Conservation (phyloP, 139 green algal species). For the Micromonas commoda region DNA sequence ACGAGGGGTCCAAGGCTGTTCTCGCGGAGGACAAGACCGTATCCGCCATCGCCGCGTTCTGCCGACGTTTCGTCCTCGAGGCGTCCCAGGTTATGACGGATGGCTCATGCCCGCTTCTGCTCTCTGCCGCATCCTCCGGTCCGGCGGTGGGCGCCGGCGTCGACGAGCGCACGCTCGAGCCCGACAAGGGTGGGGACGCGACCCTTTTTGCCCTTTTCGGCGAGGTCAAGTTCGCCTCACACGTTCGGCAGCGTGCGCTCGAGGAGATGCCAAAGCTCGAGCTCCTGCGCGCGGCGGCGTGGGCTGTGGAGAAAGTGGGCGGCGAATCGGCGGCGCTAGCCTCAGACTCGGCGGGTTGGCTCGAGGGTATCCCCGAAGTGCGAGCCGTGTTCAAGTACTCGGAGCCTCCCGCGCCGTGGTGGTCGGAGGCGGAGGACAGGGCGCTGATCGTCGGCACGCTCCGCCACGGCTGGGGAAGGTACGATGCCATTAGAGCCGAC, state of each 20-base stretch:
- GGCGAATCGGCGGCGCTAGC: too few species aligned
- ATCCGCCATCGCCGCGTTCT: conserved; percentile 4
- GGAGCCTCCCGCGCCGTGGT: conserved; percentile 9
- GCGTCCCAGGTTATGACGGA: not conserved
- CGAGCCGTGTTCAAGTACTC: not conserved
- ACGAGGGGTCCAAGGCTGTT: not conserved
- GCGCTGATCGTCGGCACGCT: conserved; percentile 23
- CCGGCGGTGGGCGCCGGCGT: not conserved
- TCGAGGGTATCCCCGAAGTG: not conserved
- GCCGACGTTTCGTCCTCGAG: not conserved
- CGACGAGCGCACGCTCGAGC: not conserved
- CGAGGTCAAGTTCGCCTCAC: not conserved
- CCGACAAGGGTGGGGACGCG: not conserved
- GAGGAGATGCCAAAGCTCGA: not conserved
- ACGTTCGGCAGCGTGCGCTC: not conserved
- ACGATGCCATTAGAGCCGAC: conserved; percentile 12
- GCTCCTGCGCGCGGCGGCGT: too few species aligned
- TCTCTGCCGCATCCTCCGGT: not conserved
- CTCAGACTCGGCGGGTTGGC: too few species aligned
- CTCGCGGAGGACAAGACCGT: conserved; percentile 17
- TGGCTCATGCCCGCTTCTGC: not conserved
- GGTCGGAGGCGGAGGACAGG: conserved; percentile 11
- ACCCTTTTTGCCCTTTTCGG: too few species aligned
- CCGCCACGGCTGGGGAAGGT: conserved; percentile 15
- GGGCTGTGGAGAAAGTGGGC: not conserved